Conservation (phyloP, 2,329 filamentous ascomycete genomes). For the Calonectria leucothoes region DNA sequence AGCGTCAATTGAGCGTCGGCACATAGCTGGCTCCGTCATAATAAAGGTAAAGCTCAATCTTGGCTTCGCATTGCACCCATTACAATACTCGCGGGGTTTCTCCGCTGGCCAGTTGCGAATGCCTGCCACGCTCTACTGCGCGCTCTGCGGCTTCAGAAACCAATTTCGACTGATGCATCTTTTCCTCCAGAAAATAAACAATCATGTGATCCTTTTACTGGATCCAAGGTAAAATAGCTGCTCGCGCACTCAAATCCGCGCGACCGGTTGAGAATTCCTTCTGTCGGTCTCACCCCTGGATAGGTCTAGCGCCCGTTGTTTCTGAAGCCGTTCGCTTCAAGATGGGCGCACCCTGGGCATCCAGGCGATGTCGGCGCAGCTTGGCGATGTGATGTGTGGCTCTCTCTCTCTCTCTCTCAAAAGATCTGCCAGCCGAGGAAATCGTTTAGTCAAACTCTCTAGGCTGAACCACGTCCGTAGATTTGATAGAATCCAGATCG, state of each 20-base stretch:
- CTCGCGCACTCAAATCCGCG: background rate
- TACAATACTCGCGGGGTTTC: background rate
- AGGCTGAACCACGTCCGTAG: background rate
- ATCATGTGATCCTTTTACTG: background rate
- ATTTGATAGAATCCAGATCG: background rate
- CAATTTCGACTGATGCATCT: background rate
- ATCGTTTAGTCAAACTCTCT: background rate
- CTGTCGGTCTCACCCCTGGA: background rate
- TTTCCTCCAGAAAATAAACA: background rate
- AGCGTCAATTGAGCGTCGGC: background rate
- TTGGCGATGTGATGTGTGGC: too few species aligned
- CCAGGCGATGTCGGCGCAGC: background rate
- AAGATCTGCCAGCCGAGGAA: background rate
- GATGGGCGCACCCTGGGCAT: too few species aligned
- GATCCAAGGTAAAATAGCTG: background rate
- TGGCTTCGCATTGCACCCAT: background rate
- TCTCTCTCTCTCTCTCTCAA: background rate
- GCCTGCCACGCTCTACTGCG: background rate
- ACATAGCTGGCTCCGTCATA: background rate
- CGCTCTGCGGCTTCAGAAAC: background rate
- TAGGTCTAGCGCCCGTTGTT: too few species aligned
- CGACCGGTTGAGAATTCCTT: background rate
- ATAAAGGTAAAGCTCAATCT: background rate
- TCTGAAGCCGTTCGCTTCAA: too few species aligned
- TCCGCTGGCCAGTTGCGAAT: background rate